Conservation (phyloP, 139 green algal genomes). For the Chlorella sp. region DNA sequence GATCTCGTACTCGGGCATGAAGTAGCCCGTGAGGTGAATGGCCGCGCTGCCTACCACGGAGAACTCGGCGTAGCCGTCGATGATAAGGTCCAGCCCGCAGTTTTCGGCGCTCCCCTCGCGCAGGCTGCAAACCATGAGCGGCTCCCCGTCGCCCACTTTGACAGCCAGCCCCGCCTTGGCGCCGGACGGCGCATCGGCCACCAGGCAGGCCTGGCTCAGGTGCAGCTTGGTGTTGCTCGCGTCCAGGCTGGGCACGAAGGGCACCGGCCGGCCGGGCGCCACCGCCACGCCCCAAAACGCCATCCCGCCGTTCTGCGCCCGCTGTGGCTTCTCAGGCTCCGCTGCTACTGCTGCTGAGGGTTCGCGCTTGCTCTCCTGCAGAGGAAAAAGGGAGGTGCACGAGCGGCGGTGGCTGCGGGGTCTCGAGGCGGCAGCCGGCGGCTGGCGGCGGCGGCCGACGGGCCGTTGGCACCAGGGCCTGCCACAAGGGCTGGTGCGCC, state of each 20-base stretch:
- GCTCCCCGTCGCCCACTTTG: slow-evolving; percentile 36
- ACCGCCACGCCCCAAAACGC: slow-evolving; percentile 75
- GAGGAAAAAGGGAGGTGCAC: too few species aligned
- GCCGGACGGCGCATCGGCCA: slow-evolving; percentile 15
- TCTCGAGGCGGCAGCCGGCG: too few species aligned
- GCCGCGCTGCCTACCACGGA: slow-evolving; percentile 47
- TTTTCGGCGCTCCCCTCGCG: slow-evolving; percentile 60
- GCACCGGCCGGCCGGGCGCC: slow-evolving; percentile 58
- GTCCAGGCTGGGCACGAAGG: slow-evolving; percentile 75
- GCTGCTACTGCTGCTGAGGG: too few species aligned
- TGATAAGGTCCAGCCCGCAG: slow-evolving; percentile 70
- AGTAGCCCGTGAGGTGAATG: slow-evolving; percentile 86
- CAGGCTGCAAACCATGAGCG: slow-evolving; percentile 63
- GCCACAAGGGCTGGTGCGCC: too few species aligned
- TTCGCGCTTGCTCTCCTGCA: too few species aligned
- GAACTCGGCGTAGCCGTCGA: slow-evolving; percentile 82
- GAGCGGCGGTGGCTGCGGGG: too few species aligned
- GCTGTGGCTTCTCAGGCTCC: too few species aligned
- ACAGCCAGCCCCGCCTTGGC: slow-evolving; percentile 39
- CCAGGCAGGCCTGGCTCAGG: slow-evolving; percentile 47
- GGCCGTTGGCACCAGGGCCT: too few species aligned
- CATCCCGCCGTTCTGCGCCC: too few species aligned
- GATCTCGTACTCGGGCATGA: slow-evolving; percentile 56
- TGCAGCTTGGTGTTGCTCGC: slow-evolving; percentile 61
- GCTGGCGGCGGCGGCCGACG: too few species aligned